Evolutionary conservation across 2,329 filamentous ascomycete genomes (phyloP).

Genomic region (Sphaerulina musiva): DNA sequence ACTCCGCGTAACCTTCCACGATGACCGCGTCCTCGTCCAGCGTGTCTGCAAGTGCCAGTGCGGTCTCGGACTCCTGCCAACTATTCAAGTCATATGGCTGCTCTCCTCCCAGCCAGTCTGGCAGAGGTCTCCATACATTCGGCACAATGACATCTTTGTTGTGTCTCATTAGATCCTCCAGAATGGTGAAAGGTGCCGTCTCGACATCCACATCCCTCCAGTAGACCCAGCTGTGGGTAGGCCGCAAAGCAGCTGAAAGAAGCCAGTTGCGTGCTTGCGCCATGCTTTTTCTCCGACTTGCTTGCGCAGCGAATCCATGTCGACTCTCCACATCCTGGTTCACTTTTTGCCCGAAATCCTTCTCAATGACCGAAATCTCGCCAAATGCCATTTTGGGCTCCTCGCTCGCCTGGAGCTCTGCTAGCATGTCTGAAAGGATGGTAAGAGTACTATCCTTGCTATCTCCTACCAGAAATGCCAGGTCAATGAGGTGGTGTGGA

Average conservation of each 20-base stretch:
- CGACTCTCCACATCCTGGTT: slow-evolving; percentile 96
- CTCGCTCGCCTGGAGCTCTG: slow-evolving; percentile 70
- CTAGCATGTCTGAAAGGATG: slow-evolving; percentile 66
- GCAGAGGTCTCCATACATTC: slow-evolving; percentile 97
- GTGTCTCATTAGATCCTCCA: slow-evolving; percentile 96
- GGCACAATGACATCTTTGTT: slow-evolving; percentile 99
- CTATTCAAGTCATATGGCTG: slow-evolving; percentile 98
- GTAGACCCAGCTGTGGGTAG: slow-evolving; percentile 98
- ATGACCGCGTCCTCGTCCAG: slow-evolving; percentile 97
- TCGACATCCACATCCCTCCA: slow-evolving; percentile 99
- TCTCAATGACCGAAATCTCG: slow-evolving; percentile 95
- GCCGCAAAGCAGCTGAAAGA: slow-evolving; percentile 81
- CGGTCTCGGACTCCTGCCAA: slow-evolving; percentile 98
- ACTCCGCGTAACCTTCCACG: slow-evolving; percentile 97
- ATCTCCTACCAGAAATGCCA: slow-evolving; percentile 94
- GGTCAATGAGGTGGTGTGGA: slow-evolving; percentile 89
- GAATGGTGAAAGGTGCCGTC: slow-evolving; percentile 90
- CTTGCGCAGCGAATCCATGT: slow-evolving; percentile 94
- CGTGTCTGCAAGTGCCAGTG: slow-evolving; percentile 84
- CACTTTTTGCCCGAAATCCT: slow-evolving; percentile 97
- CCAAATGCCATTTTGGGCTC: slow-evolving; percentile 80
- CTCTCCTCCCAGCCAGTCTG: slow-evolving; percentile 96
- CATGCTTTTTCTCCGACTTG: slow-evolving; percentile 90
- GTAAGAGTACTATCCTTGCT: slow-evolving; percentile 86
- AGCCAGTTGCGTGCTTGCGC: slow-evolving; percentile 97